Conservation (phyloP, 1,139 yeast species). For the Taiozyma sp. region DNA sequence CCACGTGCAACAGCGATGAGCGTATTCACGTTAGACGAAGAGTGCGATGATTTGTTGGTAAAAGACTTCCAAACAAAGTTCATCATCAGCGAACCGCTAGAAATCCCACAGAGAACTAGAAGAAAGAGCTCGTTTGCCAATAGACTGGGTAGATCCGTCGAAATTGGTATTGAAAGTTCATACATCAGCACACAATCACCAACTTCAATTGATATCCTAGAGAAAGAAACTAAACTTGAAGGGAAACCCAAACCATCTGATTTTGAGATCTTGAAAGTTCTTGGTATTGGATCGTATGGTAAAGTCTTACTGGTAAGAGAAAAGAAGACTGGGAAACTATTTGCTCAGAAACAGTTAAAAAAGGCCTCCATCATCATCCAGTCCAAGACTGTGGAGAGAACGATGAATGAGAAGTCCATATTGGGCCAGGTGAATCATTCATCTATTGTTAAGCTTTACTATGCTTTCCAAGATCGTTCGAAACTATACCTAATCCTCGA, state of each 20-base stretch:
- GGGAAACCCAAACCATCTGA: slow-evolving; percentile 41
- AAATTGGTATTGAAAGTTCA: slow-evolving; percentile 37
- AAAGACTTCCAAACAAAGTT: slow-evolving; percentile 17
- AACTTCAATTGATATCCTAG: background rate
- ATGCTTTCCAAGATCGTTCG: slow-evolving; percentile 82
- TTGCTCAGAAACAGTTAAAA: slow-evolving; percentile 84
- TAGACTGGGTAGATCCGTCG: slow-evolving; percentile 41
- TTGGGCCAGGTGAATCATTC: slow-evolving; percentile 72
- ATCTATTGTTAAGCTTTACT: slow-evolving; percentile 80
- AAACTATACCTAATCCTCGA: slow-evolving; percentile 78
- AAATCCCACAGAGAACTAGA: slow-evolving; percentile 11
- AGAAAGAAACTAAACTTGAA: background rate
- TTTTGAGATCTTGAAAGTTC: slow-evolving; percentile 69
- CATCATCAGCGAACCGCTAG: slow-evolving; percentile 13
- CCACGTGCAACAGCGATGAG: slow-evolving; percentile 10
- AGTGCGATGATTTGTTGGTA: slow-evolving; percentile 10
- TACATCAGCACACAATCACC: slow-evolving; percentile 18
- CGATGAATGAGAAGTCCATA: slow-evolving; percentile 51
- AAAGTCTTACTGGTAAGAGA: slow-evolving; percentile 79
- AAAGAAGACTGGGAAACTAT: slow-evolving; percentile 55
- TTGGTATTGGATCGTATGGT: slow-evolving; percentile 93
- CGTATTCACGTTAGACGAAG: slow-evolving; percentile 21
- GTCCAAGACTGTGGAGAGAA: slow-evolving; percentile 24
- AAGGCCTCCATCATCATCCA: slow-evolving; percentile 65
- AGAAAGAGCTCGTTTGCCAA: slow-evolving; percentile 28